Percentiles rank a stretch among this genome's conserved stretches.
Evolutionary conservation across 306 rosid genomes (phyloP).

Genomic region (Trifolium repens): DNA sequence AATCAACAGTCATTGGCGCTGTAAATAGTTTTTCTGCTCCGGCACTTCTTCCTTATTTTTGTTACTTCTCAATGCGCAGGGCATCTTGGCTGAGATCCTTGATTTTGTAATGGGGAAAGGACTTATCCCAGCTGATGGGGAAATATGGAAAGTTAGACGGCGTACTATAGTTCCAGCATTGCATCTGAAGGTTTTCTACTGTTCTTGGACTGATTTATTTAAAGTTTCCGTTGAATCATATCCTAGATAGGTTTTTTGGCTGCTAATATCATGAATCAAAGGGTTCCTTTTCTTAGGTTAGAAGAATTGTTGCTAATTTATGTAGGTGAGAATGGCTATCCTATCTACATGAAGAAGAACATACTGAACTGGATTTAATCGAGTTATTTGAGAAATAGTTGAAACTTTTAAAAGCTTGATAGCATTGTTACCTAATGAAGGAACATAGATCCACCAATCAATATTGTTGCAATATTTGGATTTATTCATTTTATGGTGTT

Average conservation of each 20-base stretch:
- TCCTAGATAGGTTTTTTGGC: slow-evolving; percentile 27
- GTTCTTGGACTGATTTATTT: slow-evolving; percentile 38
- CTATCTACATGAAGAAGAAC: no score
- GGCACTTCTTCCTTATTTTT: slow-evolving; percentile 13
- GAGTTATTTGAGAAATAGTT: slow-evolving; percentile 14
- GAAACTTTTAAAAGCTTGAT: slow-evolving; percentile 16
- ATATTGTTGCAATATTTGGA: slow-evolving; percentile 25
- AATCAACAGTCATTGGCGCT: background rate
- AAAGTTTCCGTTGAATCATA: slow-evolving; percentile 22
- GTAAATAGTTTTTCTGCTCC: slow-evolving; percentile 12
- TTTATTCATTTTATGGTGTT: slow-evolving; percentile 25
- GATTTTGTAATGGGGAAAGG: slow-evolving; percentile 99
- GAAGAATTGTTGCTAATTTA: slow-evolving; percentile 3
- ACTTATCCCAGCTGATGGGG: slow-evolving; percentile 99
- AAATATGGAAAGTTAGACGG: slow-evolving; percentile 88
- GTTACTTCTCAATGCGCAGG: slow-evolving; percentile 59
- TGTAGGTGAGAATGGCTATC: background rate
- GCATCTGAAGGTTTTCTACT: slow-evolving; percentile 73
- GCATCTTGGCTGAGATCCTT: slow-evolving; percentile 95
- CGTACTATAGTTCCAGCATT: slow-evolving; percentile 93
- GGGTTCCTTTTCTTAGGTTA: slow-evolving; percentile 32
- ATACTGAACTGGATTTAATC: background rate
- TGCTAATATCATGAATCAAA: slow-evolving; percentile 15
- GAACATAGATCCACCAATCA: slow-evolving; percentile 14
- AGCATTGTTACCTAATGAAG: slow-evolving; percentile 29